Evolutionary conservation across 257 asterid genomes (phyloP).

Genomic region (Capsicum chinense): DNA sequence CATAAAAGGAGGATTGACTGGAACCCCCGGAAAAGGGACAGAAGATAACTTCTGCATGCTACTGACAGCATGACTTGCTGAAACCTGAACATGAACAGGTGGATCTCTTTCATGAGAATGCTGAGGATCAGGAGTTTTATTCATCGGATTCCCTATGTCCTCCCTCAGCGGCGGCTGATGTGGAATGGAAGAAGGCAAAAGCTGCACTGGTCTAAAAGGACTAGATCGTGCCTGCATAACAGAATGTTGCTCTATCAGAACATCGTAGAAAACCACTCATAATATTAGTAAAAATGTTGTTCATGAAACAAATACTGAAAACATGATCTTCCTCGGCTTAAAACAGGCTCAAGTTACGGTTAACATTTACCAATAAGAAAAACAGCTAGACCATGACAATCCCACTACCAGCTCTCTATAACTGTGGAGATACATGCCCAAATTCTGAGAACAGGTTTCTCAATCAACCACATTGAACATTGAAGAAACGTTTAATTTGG

Average conservation of each 20-base stretch:
- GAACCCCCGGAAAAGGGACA: constrained; percentile 30
- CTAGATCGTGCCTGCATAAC: constrained; percentile 28
- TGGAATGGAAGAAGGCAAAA: constrained; percentile 21
- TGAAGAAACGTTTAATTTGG: background rate
- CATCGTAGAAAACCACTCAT: background rate
- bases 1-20: constrained; percentile 33
- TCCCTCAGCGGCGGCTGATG: constrained; percentile 30
- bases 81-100: background rate
- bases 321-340: background rate
- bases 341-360: background rate
- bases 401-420: constrained; percentile 8
- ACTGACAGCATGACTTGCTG: constrained; percentile 25
- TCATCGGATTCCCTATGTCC: constrained; percentile 28
- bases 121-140: constrained; percentile 29
- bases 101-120: constrained; percentile 31
- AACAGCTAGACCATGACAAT: background rate
- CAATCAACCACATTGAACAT: background rate
- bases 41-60: constrained; percentile 28
- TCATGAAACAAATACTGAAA: background rate
- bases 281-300: background rate
- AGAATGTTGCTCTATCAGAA: background rate
- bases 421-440: constrained; percentile 5
- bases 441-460: background rate
- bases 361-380: background rate
- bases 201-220: constrained; percentile 23